Conservation (phyloP, 1,139 yeast genomes). For the Debaryomyces subglobosus region DNA sequence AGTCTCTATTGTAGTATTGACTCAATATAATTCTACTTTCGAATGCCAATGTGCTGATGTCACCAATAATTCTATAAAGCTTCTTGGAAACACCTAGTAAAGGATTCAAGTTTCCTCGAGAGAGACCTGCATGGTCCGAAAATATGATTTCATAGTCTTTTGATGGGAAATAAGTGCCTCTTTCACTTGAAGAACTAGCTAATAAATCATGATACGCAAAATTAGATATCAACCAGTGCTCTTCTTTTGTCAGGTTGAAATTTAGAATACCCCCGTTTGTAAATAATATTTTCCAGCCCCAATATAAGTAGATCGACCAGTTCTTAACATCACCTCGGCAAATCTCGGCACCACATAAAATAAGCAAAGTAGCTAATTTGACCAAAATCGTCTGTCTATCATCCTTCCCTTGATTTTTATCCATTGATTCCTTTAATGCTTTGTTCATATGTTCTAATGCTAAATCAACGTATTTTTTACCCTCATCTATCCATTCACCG, state of each 20-base stretch:
- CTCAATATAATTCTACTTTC: constrained; percentile 41
- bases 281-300: constrained; percentile 62
- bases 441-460: constrained; percentile 49
- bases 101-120: constrained; percentile 59
- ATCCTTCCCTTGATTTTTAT: constrained; percentile 5
- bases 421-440: constrained; percentile 12
- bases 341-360: constrained; percentile 72
- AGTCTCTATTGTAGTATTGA: constrained; percentile 4
- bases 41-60: constrained; percentile 63
- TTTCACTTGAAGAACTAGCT: constrained; percentile 59
- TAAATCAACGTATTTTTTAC: constrained; percentile 46
- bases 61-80: constrained; percentile 66
- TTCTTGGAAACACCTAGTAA: constrained; percentile 74
- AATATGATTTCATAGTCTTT: constrained; percentile 61
- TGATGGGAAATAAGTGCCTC: constrained; percentile 60
- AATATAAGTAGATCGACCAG: constrained; percentile 64
- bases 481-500: constrained; percentile 46
- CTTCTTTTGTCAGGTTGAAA: constrained; percentile 55
- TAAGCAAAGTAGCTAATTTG: constrained; percentile 65
- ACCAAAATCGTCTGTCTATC: constrained; percentile 30
- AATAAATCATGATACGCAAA: constrained; percentile 82
- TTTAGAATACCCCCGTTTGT: constrained; percentile 63
- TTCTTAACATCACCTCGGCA: constrained; percentile 75
- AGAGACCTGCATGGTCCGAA: constrained; percentile 33
- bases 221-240: constrained; percentile 76